Evolutionary conservation across 2,329 filamentous ascomycete species (phyloP), one percentile per base, ranked within the genome.

Genomic region (Zelopaecilomyces penicillatus): DNA sequence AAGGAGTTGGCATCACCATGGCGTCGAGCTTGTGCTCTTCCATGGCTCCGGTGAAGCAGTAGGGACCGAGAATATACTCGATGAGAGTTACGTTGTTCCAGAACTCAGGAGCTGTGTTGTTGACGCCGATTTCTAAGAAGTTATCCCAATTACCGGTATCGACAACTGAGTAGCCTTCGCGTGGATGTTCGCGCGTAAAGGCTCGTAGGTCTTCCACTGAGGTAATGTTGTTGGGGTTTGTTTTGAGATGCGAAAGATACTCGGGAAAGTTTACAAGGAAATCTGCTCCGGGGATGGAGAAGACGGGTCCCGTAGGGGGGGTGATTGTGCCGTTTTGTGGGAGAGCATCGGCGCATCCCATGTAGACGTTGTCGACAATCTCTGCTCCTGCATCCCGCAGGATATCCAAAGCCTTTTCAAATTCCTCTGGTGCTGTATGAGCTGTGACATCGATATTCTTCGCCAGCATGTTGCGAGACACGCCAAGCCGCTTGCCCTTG

Each of bases 11-110:
- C 5, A 85, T 50, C 1, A 85, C 68, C 5, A 85, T 63, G 1
- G 81, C 82, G 51, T 82, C 77, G 1, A 85, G 69, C 5, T 72
- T 70, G 51, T 78, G 65, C 3, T 71, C 72, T 5, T 66, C 54
- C 0, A 87, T 60, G 0, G 80, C 76, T 0, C 80, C 81, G 0
- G 78, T 66, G 10, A 85, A 63, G 0, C 81, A 82, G 11, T 75
- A 71, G 30, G 69, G 66, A 2, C 74, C 77, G 6, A 74, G 77
- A 37, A 73, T 67, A 51, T 70, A 73, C 3, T 74, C 61, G 34
- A 73, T 68, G 9, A 65, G 53, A 48, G 76, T 73, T 57, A 79
- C 82, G n/a, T 71, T 66, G 0, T 66, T 58, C 76, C 78, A 83
- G 57, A 81, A 80, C 10, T 69, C 54, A 0, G 75, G 69, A 7